Evolutionary conservation across 176 grass and related monocot genomes (phyloP).

Genomic region (Chloris gayana): DNA sequence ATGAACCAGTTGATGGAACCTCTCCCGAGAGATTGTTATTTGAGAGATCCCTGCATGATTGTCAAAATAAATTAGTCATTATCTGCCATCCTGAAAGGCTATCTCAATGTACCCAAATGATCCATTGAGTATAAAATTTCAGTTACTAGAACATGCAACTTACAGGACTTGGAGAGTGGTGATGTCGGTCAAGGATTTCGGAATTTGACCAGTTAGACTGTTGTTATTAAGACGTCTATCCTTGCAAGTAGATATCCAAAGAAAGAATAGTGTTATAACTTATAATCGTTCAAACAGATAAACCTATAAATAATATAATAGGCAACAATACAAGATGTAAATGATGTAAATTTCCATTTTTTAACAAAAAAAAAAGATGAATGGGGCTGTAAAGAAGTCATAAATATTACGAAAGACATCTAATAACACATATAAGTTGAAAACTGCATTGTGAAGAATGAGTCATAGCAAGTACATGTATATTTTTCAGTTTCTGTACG

Average conservation of each 20-base stretch:
- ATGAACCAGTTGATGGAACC: constrained; percentile 76
- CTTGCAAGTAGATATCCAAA: constrained; percentile 50
- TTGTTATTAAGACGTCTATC: constrained; percentile 92
- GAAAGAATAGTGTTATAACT: constrained; percentile 38
- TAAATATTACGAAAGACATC: background rate
- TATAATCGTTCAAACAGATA: constrained; percentile 37
- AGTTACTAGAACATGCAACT: constrained; percentile 46
- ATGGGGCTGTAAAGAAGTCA: constrained; percentile 14
- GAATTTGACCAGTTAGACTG: constrained; percentile 58
- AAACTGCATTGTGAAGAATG: constrained; percentile 2
- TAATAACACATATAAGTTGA: constrained; percentile 22
- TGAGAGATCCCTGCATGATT: constrained; percentile 78
- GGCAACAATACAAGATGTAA: background rate
- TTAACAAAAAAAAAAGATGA: background rate
- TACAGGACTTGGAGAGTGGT: constrained; percentile 78
- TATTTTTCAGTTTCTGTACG: background rate
- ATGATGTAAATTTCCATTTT: constrained; percentile 7
- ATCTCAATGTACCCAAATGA: constrained; percentile 4
- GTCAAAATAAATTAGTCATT: constrained; percentile 23
- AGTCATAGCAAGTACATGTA: background rate
- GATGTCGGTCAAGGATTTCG: constrained; percentile 58
- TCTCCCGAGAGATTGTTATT: constrained; percentile 69
- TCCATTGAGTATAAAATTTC: background rate
- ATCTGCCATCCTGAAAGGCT: background rate
- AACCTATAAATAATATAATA: constrained; percentile 16